Base-by-base conservation (phyloP, 2,329 filamentous ascomycete genomes). In the Teratosphaeriaceae sp. region DNA sequence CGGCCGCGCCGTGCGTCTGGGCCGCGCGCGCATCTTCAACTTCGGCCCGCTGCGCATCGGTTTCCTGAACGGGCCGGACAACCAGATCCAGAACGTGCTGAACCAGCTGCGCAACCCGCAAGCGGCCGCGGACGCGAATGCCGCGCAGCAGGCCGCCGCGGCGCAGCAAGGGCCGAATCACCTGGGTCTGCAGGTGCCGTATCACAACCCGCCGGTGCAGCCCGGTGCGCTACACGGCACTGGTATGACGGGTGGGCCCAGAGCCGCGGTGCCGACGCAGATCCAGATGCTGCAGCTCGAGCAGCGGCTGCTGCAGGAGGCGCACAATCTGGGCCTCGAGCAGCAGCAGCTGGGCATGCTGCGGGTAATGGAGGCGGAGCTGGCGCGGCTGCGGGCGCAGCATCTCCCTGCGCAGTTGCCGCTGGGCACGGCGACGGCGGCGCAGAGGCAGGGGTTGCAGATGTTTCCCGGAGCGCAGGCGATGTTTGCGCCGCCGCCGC, bases 1-100 rank as follows among this genome's bases (percentile, higher is more conserved):
- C 23, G 37, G 37, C 9, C 33, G 43, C 50, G 65, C 55, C n/a
- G 61, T 52, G 45, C 64, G 62, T 46, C 64, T 63, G 44, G 62
- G 61, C 34, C 72, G 61, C 45, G 54, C 60, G 23, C 52, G 61
- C 8, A 58, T 86, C 43, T 81, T 84, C 54, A 84, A 86, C 53
- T 66, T 92, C 36, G 86, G 86, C 1, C 86, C 86, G 2, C 68
- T 92, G 23, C 73, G 85, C 21, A 68, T 92, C 18, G 85, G 83
- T 0, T 85, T 90, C 54, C 70, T 74, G 16, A 74, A 73, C 33
- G 70, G 84, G 64, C 62, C 82, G 65, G 63, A 53, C 22, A 57
- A 55, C 7, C 59, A 63, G 24, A 53, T 64, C 6, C 67, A 71
- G 52, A 78, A 77, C 31, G 45, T 61, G 18, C 44, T 61, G 21